Evolutionary conservation across 371 early-diverging fungal genomes (phyloP).

Genomic region (Apophysomyces elegans): DNA sequence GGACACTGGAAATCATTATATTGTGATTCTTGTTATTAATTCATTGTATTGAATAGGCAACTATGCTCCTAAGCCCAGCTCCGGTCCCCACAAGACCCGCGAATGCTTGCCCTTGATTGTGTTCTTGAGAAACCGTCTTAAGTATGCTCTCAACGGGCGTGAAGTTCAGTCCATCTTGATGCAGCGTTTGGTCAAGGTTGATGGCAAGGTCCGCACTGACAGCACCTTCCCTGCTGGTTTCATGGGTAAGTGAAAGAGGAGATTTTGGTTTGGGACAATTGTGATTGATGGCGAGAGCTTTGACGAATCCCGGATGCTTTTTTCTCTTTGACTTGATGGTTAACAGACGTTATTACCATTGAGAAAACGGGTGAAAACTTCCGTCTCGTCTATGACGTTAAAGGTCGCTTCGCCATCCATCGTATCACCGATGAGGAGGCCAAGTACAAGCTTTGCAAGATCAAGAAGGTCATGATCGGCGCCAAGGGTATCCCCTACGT

Average conservation of each 20-base stretch:
- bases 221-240: conserved; percentile 98
- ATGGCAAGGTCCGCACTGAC: conserved; percentile 98
- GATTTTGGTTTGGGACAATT: conserved; percentile 10
- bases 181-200: conserved; percentile 99
- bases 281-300: conserved; percentile 50
- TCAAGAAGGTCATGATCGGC: conserved; percentile 92
- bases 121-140: conserved; percentile 98
- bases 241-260: conserved; percentile 69
- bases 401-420: conserved; percentile 99
- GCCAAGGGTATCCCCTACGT: conserved; percentile 95
- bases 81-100: conserved; percentile 99
- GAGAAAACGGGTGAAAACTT: conserved; percentile 99
- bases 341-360: conserved; percentile 93
- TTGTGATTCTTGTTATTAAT: background rate
- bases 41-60: conserved; percentile 30
- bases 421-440: conserved; percentile 98
- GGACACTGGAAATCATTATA: background rate
- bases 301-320: conserved; percentile 57
- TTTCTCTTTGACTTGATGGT: conserved; percentile 26
- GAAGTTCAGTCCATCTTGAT: conserved; percentile 97
- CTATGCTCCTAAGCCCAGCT: conserved; percentile 96
- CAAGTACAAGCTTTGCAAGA: conserved; percentile 98
- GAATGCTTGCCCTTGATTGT: conserved; percentile 67
- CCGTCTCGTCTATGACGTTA: conserved; percentile 98
- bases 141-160: conserved; percentile 98